These are phyloP conservation scores for Acanthamoeba royreba DNA, from an alignment of 208 protist species.

Conservation along the genomic window DNA sequence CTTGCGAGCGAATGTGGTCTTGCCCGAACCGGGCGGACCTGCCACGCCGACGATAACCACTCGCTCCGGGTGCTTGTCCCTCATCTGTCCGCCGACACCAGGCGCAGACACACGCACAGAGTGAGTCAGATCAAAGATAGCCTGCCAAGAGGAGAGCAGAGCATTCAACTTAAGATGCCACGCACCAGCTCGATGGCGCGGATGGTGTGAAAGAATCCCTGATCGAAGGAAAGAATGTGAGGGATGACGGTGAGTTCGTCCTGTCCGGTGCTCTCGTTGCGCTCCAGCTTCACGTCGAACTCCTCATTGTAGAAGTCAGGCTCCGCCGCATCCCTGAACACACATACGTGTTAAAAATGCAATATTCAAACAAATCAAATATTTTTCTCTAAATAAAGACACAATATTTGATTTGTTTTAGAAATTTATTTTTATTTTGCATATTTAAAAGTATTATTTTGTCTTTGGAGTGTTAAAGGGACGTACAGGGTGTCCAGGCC, in stretches of 20 bases:
- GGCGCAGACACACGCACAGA: too few relatives aligned
- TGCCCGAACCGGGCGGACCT: constrained; percentile 60
- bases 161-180: too few relatives aligned
- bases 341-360: too few relatives aligned
- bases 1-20: constrained; percentile 42
- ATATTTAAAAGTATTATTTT: background rate
- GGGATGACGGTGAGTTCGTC: constrained; percentile 51
- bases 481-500: background rate
- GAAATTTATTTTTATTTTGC: background rate
- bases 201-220: constrained; percentile 64
- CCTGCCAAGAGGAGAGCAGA: background rate
- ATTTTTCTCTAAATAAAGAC: background rate
- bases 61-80: constrained; percentile 37
- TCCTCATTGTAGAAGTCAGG: constrained; percentile 34
- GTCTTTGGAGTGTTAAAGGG: background rate
- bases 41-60: constrained; percentile 51
- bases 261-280: background rate
- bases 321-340: background rate
- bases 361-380: too few relatives aligned
- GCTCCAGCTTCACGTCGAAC: constrained; percentile 48
- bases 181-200: constrained; percentile 46
- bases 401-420: too few relatives aligned
- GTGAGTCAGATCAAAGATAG: too few relatives aligned
- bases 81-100: background rate
- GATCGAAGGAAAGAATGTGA: constrained; percentile 56